Evolutionary conservation across 1,139 yeast genomes (phyloP).

Genomic region (Spencermartinsiella ligniputridi): DNA sequence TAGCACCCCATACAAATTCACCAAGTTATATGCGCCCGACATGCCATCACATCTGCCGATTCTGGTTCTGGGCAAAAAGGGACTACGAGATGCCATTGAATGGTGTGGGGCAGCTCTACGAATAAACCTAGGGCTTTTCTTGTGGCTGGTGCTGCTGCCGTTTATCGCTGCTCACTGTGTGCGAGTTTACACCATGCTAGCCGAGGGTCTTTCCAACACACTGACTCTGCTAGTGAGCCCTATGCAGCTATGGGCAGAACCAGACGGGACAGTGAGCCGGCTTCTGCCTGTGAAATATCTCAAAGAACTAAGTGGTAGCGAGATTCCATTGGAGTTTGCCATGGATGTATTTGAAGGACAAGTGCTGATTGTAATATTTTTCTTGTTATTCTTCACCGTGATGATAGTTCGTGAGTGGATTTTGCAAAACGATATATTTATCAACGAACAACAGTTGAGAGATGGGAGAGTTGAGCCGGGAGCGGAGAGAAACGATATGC

Average conservation of each 20-base stretch:
- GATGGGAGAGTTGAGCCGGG: not conserved
- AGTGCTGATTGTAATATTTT: conserved; percentile 25
- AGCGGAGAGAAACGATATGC: not conserved
- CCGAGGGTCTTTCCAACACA: conserved; percentile 21
- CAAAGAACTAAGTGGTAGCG: not conserved
- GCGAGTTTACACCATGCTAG: conserved; percentile 19
- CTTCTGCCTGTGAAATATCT: not conserved
- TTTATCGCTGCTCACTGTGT: conserved; percentile 16
- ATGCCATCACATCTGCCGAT: conserved; percentile 69
- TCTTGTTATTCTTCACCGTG: conserved; percentile 27
- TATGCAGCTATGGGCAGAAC: not conserved
- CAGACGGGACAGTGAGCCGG: not conserved
- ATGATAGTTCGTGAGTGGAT: conserved; percentile 37
- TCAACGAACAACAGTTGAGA: conserved; percentile 13
- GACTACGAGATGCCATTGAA: conserved; percentile 22
- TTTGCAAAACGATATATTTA: conserved; percentile 28
- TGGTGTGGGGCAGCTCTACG: conserved; percentile 14
- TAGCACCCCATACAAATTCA: conserved; percentile 67
- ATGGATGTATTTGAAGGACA: conserved; percentile 31
- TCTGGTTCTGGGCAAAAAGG: conserved; percentile 34
- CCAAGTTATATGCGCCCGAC: conserved; percentile 60
- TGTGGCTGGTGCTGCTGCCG: conserved; percentile 26
- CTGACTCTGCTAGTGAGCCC: not conserved
- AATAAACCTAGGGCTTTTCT: conserved; percentile 13
- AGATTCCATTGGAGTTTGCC: conserved; percentile 5